These are phyloP conservation scores for Eutrema yunnanense DNA, from an alignment of 345 rosid genomes.

Conservation along the genomic window DNA sequence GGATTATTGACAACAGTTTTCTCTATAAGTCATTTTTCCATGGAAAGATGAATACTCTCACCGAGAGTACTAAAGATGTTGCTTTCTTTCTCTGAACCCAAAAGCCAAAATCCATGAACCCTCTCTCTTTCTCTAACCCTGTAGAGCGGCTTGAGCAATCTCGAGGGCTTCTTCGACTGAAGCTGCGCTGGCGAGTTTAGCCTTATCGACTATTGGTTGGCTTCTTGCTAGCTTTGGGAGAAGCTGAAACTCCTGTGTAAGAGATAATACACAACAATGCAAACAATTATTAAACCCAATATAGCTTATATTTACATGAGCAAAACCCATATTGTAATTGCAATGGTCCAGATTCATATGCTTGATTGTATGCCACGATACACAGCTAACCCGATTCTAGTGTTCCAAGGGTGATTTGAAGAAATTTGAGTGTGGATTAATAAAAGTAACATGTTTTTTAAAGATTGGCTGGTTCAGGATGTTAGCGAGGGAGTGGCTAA, in stretches of 20 bases:
- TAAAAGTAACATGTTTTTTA: no score
- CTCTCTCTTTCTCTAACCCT: constrained; percentile 10
- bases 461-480: no score
- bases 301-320: background rate
- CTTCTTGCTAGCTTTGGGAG: constrained; percentile 78
- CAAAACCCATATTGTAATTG: background rate
- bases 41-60: constrained; percentile 16
- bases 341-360: background rate
- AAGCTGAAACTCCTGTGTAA: constrained; percentile 68
- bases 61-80: background rate
- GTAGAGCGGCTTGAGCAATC: constrained; percentile 51
- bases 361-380: background rate
- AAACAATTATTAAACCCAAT: background rate
- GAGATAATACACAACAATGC: background rate
- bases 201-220: constrained; percentile 69
- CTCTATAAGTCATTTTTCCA: constrained; percentile 11
- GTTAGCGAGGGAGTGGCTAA: background rate
- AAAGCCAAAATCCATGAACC: background rate
- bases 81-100: background rate
- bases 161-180: constrained; percentile 86
- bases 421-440: no score
- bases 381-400: no score
- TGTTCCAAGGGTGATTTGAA: no score
- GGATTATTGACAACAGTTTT: constrained; percentile 14
- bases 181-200: constrained; percentile 68